Evolutionary conservation across 78 protist genomes (phyloP), one percentile per base, ranked within the genome.

Genomic region (Protostelium mycophagum): DNA sequence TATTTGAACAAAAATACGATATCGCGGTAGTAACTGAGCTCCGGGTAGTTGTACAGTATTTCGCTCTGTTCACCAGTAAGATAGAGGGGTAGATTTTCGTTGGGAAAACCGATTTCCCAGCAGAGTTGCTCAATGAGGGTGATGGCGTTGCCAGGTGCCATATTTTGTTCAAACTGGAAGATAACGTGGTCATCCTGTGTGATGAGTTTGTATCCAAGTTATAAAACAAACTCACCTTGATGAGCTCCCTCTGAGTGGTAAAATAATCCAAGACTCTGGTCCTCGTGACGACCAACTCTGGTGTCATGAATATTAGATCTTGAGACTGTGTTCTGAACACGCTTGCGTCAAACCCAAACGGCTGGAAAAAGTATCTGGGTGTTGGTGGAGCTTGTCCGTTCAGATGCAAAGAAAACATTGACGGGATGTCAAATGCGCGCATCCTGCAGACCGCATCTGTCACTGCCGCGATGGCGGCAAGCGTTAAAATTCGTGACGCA

Each of bases 261-360:
- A 89, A 95, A 91, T 95, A 95, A 88, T 95, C 96, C 38, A 95
- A 88, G 63, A 90, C 90, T 16, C 85, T 37, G 0, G 95, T 85
- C 29, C 96, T 92, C 83, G 93, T 91, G 5, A 88, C 38, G 38
- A 84, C 83, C n/a, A 90, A 83, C 90, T 91, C 96, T 0, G 96
- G 94, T 16, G 37, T 37, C 38, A 5, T 34, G 38, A 90, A 37
- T 34, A 29, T 36, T 23, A 92, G 73, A 1, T 88, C 63, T 36
- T 90, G 91, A 28, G 90, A 36, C 86, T 95, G 95, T 29, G 1
- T n/a, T 23, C 89, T 91, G 36, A 85, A 84, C 86, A 0, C 38
- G 39, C 90, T 93, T 0, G 86, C 16, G 86, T 37, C 28, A 73
- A 88, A 5, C 1, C 63, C 28, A 83, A 36, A 93, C 5, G 88